Evolutionary conservation across 2,329 filamentous ascomycete genomes (phyloP), one percentile per base, ranked within the genome.

Genomic region (Sporothrix pallida): DNA sequence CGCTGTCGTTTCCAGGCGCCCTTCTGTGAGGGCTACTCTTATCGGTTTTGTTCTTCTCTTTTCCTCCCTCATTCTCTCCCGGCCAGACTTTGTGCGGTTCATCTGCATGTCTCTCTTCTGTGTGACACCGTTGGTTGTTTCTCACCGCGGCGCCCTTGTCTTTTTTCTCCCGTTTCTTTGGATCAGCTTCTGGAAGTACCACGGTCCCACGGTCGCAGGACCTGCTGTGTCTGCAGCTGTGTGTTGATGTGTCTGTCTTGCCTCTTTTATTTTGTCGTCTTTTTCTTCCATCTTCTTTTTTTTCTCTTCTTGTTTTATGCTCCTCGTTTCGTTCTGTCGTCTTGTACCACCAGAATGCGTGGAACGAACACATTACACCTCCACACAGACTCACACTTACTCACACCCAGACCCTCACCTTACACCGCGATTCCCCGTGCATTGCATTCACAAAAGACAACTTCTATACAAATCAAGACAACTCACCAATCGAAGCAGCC

Each of bases 51-150:
- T 10, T 23, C n/a, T 52, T 4, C 15, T 8, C 15, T 52, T n/a
- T 52, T n/a, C 20, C 52, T 6, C 7, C 13, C 56, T 23, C 56
- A 37, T 15, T 17, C 10, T 26, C 62, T 65, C 37, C 9, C n/a
- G 42, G 62, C n/a, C 10, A 15, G 42, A 37, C 62, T 12, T 63
- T 23, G 60, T 63, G 60, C 17, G 42, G n/a, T 23, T 44, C 60
- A 13, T 5, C 37, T 65, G 60, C 60, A 65, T 65, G 60, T 65
- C 26, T 37, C 56, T 62, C 15, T 62, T n/a, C 37, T 62, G 56
- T 62, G 56, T 62, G 56, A 17, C 56, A 15, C 58, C 4, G 58
- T 62, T 42, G 26, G 15, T 42, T 62, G 15, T 62, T 42, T 62
- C 31, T 15, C 58, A n/a, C 42, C 62, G 50, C 23, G 8, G 9